Evolutionary conservation across 495 filamentous ascomycete genomes (phyloP).

Genomic region (Tuber indicum): DNA sequence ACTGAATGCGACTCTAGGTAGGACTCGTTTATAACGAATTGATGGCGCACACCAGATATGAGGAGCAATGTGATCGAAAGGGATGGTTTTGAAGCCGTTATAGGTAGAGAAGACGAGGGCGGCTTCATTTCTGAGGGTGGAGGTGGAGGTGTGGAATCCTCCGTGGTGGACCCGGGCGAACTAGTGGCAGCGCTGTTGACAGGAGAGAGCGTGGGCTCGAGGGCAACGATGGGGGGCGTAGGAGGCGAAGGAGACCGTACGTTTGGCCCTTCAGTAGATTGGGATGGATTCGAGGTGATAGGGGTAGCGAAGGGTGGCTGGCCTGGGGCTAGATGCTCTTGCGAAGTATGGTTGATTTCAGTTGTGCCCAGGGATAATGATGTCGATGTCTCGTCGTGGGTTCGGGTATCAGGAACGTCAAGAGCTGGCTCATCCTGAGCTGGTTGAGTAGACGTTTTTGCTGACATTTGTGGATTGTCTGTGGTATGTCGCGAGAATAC

Average conservation of each 20-base stretch:
- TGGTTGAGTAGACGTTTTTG: background rate
- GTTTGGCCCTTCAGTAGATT: background rate
- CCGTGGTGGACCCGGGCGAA: constrained; percentile 4
- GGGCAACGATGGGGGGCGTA: constrained; percentile 37
- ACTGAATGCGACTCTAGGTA: constrained; percentile 56
- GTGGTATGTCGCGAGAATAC: background rate
- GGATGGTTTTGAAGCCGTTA: constrained; percentile 17
- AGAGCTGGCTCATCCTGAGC: background rate
- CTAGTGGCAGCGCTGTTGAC: constrained; percentile 6
- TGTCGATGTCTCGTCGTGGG: background rate
- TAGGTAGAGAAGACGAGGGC: constrained; percentile 15
- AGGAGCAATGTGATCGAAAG: constrained; percentile 39
- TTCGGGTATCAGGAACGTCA: background rate
- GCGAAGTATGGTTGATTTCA: background rate
- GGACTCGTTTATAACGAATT: constrained; percentile 52
- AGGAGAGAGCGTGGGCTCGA: constrained; percentile 21
- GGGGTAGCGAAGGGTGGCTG: background rate
- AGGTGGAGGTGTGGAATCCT: constrained; percentile 14
- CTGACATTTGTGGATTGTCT: background rate
- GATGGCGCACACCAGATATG: constrained; percentile 40
- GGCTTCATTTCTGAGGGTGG: constrained; percentile 20
- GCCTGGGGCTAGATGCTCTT: background rate
- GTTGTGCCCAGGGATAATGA: background rate
- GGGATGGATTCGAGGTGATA: background rate
- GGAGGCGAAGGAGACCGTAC: background rate